phyloP scores from a whole-genome alignment of 208 protist genomes.

The Endotrypanum monterogeii region DNA sequence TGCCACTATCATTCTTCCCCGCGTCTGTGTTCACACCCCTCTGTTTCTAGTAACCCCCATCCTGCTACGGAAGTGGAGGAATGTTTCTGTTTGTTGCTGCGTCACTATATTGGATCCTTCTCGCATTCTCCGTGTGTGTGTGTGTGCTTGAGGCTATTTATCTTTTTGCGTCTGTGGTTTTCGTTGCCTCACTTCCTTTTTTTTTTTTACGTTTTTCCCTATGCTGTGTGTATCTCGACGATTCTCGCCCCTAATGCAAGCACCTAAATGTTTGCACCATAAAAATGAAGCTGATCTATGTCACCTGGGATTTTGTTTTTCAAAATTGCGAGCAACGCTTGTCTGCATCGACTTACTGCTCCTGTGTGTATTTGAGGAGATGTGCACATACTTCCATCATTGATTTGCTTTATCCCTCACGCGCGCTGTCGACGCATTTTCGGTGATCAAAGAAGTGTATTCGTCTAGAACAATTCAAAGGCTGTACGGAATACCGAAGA shows the following conservation, averaged over 20 bases:
- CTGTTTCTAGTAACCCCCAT: too few species aligned
- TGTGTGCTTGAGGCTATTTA: neutral
- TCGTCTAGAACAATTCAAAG: too few species aligned
- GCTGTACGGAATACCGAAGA: too few species aligned
- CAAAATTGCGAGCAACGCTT: too few species aligned
- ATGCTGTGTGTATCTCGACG: neutral
- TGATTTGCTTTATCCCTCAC: neutral
- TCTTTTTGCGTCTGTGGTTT: neutral
- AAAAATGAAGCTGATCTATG: neutral
- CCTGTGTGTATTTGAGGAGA: neutral
- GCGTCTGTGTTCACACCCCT: too few species aligned
- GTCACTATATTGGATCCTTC: neutral
- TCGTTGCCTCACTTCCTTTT: neutral
- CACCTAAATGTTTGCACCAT: neutral
- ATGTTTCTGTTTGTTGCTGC: neutral
- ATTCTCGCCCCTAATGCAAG: neutral
- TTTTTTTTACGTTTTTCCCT: neutral
- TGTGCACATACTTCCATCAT: neutral
- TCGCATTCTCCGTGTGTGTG: neutral
- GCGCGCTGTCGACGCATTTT: neutral
- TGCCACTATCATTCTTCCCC: neutral
- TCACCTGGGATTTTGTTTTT: neutral
- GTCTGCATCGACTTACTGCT: neutral
- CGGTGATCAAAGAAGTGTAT: neutral
- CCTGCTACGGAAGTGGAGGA: too few species aligned